Percentiles rank a stretch among this genome's conserved stretches.
Evolutionary conservation across 768 basidiomycete species (phyloP).

Genomic region (Russula dissimulans): DNA sequence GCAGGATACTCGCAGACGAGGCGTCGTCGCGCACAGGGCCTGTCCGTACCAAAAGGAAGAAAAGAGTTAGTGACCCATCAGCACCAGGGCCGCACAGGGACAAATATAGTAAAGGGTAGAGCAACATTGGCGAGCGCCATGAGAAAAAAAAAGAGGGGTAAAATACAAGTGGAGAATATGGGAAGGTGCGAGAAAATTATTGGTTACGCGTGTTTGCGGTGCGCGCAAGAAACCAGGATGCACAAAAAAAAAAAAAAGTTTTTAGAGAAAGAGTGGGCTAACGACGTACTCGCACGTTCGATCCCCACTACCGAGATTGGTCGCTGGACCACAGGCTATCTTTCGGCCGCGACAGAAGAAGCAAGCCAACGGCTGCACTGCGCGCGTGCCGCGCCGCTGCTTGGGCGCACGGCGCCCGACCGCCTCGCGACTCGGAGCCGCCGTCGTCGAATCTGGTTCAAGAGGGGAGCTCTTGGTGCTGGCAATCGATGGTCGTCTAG

Average conservation of each 20-base stretch:
- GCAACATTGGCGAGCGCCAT: background rate
- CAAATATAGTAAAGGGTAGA: background rate
- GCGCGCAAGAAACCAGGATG: background rate
- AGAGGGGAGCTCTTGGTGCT: background rate
- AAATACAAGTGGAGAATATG: background rate
- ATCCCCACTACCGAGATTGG: background rate
- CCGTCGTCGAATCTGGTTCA: background rate
- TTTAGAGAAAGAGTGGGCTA: background rate
- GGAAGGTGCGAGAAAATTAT: background rate
- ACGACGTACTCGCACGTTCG: conserved; percentile 14
- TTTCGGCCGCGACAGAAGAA: conserved; percentile 18
- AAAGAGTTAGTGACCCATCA: background rate
- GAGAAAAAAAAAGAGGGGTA: background rate
- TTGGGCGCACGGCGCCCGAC: conserved; percentile 11
- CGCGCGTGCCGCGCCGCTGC: conserved; percentile 9
- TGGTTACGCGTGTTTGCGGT: background rate
- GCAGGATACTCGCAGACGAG: conserved; percentile 16
- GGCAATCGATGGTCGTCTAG: background rate
- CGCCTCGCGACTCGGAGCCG: background rate
- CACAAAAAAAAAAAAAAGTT: background rate
- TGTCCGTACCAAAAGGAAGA: background rate
- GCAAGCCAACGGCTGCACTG: conserved; percentile 14
- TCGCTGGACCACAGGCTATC: conserved; percentile 11
- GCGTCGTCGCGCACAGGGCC: conserved; percentile 13
- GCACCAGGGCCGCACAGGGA: background rate